Percentiles rank a stretch among this genome's conserved stretches.
Conservation (phyloP, 768 basidiomycete species). For the Xerocomellus intermedius region DNA sequence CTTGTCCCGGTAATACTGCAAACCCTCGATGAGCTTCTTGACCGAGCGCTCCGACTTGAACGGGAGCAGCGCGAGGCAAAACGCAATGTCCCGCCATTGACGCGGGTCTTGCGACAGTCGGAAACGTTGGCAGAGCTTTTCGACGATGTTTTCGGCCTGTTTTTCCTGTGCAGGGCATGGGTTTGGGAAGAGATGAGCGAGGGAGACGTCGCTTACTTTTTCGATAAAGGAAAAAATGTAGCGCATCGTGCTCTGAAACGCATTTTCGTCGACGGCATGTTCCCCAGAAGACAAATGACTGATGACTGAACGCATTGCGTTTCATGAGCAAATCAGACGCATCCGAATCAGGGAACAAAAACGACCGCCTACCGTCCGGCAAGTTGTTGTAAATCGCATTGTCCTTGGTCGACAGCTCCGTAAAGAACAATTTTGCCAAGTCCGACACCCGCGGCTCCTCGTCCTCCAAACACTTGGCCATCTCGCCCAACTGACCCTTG, state of each 20-base stretch:
- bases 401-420: constrained; percentile 92
- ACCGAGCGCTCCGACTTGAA: constrained; percentile 97
- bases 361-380: constrained; percentile 70
- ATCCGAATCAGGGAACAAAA: not conserved
- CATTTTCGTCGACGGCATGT: constrained; percentile 89
- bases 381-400: constrained; percentile 99
- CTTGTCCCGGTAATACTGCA: constrained; percentile 95
- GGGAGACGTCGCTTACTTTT: constrained; percentile 56
- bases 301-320: constrained; percentile 58
- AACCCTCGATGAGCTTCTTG: constrained; percentile 91
- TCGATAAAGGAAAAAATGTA: constrained; percentile 98
- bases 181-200: not conserved
- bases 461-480: constrained; percentile 99
- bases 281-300: constrained; percentile 89
- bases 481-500: constrained; percentile 98
- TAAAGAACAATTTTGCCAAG: constrained; percentile 97
- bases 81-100: constrained; percentile 98
- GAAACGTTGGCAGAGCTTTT: constrained; percentile 97
- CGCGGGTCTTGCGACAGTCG: constrained; percentile 81
- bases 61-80: constrained; percentile 88
- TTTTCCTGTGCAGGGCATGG: constrained; percentile 66
- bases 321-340: constrained; percentile 2
- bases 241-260: constrained; percentile 87
- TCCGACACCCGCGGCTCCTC: constrained; percentile 83
- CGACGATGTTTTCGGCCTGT: constrained; percentile 95